Conservation (phyloP, 768 basidiomycete genomes). For the Boletus speciosus region DNA sequence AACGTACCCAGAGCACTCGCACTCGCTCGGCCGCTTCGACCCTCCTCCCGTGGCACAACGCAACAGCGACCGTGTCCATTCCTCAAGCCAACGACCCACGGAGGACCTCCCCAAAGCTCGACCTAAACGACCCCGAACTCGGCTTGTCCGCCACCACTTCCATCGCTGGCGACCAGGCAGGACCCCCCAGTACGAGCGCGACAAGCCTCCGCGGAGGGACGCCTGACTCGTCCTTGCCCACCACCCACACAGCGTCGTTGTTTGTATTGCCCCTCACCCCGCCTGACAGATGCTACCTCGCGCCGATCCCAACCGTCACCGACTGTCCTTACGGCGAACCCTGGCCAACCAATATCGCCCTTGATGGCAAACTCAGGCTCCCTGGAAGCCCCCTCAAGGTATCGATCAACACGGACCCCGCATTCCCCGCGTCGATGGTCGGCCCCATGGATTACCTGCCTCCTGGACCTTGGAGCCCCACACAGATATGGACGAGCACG, state of each 20-base stretch:
- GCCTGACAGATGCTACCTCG: constrained; percentile 22
- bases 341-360: constrained; percentile 11
- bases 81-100: constrained; percentile 1
- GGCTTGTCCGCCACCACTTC: constrained; percentile 9
- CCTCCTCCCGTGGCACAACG: not conserved
- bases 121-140: constrained; percentile 12
- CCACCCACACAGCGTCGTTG: constrained; percentile 2
- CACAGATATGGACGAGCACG: constrained; percentile 26
- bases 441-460: constrained; percentile 6
- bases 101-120: constrained; percentile 21
- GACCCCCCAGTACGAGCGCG: not conserved
- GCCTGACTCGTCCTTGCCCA: constrained; percentile 9
- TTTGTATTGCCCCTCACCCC: constrained; percentile 23
- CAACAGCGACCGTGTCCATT: not conserved
- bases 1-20: constrained; percentile 4
- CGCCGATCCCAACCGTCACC: constrained; percentile 8
- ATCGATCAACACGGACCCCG: constrained; percentile 4
- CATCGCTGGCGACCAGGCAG: not conserved
- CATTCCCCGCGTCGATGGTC: constrained; percentile 4
- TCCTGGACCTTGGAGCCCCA: constrained; percentile 13
- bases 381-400: constrained; percentile 23
- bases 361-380: constrained; percentile 12
- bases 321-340: constrained; percentile 24
- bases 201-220: constrained; percentile 4
- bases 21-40: constrained; percentile 14